These are phyloP conservation scores for Kluyveromyces marxianus DNA, from an alignment of 1,139 yeast species.

Conservation along the genomic window DNA sequence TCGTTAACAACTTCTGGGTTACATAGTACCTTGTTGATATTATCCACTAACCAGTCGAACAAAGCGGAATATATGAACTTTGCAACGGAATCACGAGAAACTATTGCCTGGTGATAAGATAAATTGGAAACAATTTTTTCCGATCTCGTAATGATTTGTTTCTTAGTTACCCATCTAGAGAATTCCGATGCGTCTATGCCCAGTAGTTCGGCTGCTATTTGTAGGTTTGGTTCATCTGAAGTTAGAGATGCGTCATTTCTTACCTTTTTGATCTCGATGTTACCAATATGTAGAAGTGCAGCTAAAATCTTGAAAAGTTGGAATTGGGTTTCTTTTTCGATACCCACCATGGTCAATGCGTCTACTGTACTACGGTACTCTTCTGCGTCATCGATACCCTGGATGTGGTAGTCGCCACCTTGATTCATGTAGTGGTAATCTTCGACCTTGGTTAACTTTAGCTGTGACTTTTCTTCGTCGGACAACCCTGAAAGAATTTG, in stretches of 20 bases:
- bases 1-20: slow-evolving; percentile 56
- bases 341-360: slow-evolving; percentile 76
- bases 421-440: slow-evolving; percentile 83
- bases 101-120: slow-evolving; percentile 77
- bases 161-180: slow-evolving; percentile 90
- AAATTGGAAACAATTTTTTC: slow-evolving; percentile 85
- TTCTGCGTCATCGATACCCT: slow-evolving; percentile 71
- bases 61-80: slow-evolving; percentile 87
- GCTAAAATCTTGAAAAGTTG: slow-evolving; percentile 76
- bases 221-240: slow-evolving; percentile 79
- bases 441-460: slow-evolving; percentile 56
- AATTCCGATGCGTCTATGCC: slow-evolving; percentile 70
- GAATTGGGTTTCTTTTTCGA: slow-evolving; percentile 49
- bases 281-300: slow-evolving; percentile 88
- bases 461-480: slow-evolving; percentile 47
- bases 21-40: slow-evolving; percentile 75
- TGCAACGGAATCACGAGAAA: slow-evolving; percentile 93
- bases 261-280: slow-evolving; percentile 79
- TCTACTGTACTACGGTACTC: slow-evolving; percentile 70
- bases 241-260: slow-evolving; percentile 77
- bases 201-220: slow-evolving; percentile 75
- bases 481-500: slow-evolving; percentile 78
- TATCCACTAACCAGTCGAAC: slow-evolving; percentile 90
- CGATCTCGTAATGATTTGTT: slow-evolving; percentile 86
- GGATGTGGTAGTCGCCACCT: slow-evolving; percentile 71